Percentiles rank a stretch among this genome's conserved stretches.
These are phyloP conservation scores for Xeromyces bisporus DNA, from an alignment of 495 filamentous ascomycete genomes.

Conservation along the genomic window DNA sequence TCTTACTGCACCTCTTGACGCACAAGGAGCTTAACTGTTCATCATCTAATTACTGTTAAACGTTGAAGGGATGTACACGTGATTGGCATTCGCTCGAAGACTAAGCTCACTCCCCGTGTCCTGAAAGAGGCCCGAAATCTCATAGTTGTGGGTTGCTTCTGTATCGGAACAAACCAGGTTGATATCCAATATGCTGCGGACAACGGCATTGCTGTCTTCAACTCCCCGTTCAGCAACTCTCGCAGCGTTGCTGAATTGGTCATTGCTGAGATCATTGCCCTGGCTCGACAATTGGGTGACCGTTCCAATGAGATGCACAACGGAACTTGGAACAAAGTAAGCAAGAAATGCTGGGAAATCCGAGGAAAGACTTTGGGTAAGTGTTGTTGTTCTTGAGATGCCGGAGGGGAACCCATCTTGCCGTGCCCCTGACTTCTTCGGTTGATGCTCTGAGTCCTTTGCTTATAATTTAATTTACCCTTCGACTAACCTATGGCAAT, in stretches of 20 bases:
- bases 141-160: conserved; percentile 95
- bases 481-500: not conserved
- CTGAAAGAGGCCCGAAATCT: conserved; percentile 82
- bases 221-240: conserved; percentile 96
- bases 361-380: conserved; percentile 91
- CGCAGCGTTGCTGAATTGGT: conserved; percentile 92
- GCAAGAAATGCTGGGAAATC: conserved; percentile 91
- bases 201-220: conserved; percentile 95
- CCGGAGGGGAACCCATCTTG: too few relatives aligned
- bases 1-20: too few relatives aligned
- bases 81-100: conserved; percentile 96
- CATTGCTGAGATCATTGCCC: conserved; percentile 78
- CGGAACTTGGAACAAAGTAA: conserved; percentile 97
- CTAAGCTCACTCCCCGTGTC: conserved; percentile 74
- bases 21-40: too few relatives aligned
- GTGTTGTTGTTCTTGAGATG: too few relatives aligned
- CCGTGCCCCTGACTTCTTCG: too few relatives aligned
- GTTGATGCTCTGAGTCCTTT: too few relatives aligned
- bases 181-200: conserved; percentile 81
- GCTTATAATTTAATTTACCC: too few relatives aligned
- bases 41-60: conserved; percentile 4
- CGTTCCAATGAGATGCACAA: conserved; percentile 87
- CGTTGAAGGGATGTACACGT: conserved; percentile 72
- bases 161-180: conserved; percentile 97
- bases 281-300: conserved; percentile 86